These are phyloP conservation scores for Lasiosphaeria hispida DNA, from an alignment of 495 filamentous ascomycete species.

Conservation along the genomic window DNA sequence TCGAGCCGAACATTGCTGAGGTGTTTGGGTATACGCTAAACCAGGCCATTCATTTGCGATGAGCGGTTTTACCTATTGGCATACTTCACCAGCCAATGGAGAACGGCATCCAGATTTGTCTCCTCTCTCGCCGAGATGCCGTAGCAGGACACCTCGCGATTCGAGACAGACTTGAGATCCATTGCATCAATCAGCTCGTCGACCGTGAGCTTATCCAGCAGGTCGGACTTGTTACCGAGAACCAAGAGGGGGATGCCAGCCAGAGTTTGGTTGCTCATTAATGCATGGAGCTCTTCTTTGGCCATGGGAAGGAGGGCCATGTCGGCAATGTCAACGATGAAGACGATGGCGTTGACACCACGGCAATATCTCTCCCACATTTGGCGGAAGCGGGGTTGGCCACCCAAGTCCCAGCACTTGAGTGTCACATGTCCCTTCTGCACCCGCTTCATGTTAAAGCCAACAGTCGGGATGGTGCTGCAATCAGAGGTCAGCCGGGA, in stretches of 20 bases:
- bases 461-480: conserved; percentile 97
- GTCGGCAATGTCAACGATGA: conserved; percentile 87
- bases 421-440: conserved; percentile 98
- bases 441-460: conserved; percentile 98
- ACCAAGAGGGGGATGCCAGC: conserved; percentile 93
- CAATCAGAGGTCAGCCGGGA: conserved; percentile 42
- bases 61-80: conserved; percentile 54
- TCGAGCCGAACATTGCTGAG: conserved; percentile 18
- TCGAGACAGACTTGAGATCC: conserved; percentile 83
- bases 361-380: conserved; percentile 99
- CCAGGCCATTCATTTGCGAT: background rate
- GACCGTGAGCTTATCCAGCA: conserved; percentile 80
- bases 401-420: conserved; percentile 98
- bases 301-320: conserved; percentile 76
- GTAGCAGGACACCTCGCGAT: conserved; percentile 97
- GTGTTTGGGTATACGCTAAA: conserved; percentile 23
- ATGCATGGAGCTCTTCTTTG: conserved; percentile 83
- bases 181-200: conserved; percentile 93
- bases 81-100: conserved; percentile 94
- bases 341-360: conserved; percentile 96
- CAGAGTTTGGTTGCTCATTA: conserved; percentile 81
- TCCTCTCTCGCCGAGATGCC: conserved; percentile 98
- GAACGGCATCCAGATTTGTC: conserved; percentile 93
- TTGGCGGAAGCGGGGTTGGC: conserved; percentile 92
- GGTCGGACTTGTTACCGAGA: conserved; percentile 95